Evolutionary conservation across 331 rosid genomes (phyloP).

Genomic region (Spiraea crenata): DNA sequence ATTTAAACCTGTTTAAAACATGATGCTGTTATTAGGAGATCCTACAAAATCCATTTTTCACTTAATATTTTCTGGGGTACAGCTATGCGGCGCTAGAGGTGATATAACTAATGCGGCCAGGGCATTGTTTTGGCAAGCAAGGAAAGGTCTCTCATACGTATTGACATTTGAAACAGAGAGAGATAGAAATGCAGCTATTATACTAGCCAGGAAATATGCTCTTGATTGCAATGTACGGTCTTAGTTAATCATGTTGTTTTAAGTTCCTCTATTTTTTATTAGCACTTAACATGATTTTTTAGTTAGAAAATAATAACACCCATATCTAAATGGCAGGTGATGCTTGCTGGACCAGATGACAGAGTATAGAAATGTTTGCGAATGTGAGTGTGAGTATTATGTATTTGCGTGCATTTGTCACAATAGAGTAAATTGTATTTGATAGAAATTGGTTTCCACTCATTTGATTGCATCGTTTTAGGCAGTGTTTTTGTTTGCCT

Average conservation of each 20-base stretch:
- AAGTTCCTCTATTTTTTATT: slow-evolving; percentile 1
- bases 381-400: slow-evolving; percentile 53
- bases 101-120: slow-evolving; percentile 53
- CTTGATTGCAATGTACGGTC: slow-evolving; percentile 80
- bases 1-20: not conserved
- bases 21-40: not conserved
- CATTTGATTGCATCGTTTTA: slow-evolving; percentile 77
- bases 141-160: slow-evolving; percentile 79
- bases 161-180: slow-evolving; percentile 79
- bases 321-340: slow-evolving; percentile 50
- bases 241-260: not conserved
- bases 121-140: slow-evolving; percentile 87
- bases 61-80: slow-evolving; percentile 7
- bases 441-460: slow-evolving; percentile 52
- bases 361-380: slow-evolving; percentile 57
- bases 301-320: not conserved
- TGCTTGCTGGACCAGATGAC: slow-evolving; percentile 95
- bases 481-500: slow-evolving; percentile 94
- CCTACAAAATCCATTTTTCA: not conserved
- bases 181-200: slow-evolving; percentile 82
- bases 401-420: slow-evolving; percentile 42
- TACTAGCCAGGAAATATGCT: slow-evolving; percentile 82
- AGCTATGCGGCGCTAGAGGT: slow-evolving; percentile 74
- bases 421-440: slow-evolving; percentile 29
- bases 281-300: slow-evolving; percentile 6